Base-by-base conservation (phyloP, 2,329 filamentous ascomycete species). In the Neocatenulostroma microsporum region DNA sequence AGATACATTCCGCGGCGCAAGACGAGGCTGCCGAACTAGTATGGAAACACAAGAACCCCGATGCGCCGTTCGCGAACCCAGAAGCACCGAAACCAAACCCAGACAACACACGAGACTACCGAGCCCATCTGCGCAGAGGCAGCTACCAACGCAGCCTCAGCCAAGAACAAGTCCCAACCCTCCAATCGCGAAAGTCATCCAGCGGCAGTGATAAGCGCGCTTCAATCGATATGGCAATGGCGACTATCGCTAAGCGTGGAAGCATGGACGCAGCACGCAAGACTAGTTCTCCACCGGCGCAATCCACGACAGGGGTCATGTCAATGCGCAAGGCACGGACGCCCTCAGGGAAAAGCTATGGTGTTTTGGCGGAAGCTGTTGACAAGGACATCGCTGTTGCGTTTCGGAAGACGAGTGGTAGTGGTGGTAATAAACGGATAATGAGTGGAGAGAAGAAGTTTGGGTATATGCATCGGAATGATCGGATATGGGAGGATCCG, bases 401-500 rank as follows among this genome's bases (percentile, higher is more conserved):
- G 15, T 47, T 64, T 30, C 57, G 67, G 17, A 68, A 75, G 26
- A 74, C 73, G 21, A n/a, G n/a, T n/a, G n/a, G n/a, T n/a, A 78
- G 78, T 45, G 81, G 77, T 52, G 81, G 78, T 49, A 69, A 76
- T 51, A 80, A 46, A 36, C 73, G 82, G 42, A 82, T 83, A 47
- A 73, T 79, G 51, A 86, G 80, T 55, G 80, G 79, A 14, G 78
- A 82, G 19, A 63, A 80, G 40, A 67, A 73, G 48, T 74, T 78
- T 2, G n/a, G n/a, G n/a, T 87, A 85, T 56, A 69, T 70, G 47
- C 74, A 76, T 42, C 81, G 80, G 2, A 76, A 80, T 21, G 82
- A 87, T 55, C 79, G 84, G 54, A 88, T 95, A 42, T 95, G 86
- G 70, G 88, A 95, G 59, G 89, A 95, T 56, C 83, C 85, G 1